Conservation (phyloP, 1,284 basidiomycete species). For the Tilletiopsis washingtonensis region DNA sequence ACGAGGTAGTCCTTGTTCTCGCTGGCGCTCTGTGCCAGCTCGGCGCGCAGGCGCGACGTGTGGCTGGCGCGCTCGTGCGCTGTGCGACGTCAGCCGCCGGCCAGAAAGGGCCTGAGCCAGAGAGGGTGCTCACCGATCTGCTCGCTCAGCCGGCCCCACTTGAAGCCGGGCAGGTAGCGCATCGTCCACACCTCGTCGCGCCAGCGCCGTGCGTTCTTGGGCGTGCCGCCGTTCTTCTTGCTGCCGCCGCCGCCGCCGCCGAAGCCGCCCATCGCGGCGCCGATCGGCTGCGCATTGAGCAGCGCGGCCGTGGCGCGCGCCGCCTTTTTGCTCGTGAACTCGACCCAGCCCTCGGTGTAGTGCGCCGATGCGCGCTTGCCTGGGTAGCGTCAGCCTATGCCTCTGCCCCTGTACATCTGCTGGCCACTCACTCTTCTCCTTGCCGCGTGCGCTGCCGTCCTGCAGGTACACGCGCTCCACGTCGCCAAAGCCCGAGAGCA, state of each 20-base stretch:
- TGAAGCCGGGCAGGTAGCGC: constrained; percentile 96
- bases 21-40: constrained; percentile 77
- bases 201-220: constrained; percentile 53
- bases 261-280: constrained; percentile 19
- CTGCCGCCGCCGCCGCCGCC: constrained; percentile 19
- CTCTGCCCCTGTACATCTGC: constrained; percentile 44
- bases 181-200: constrained; percentile 98
- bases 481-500: constrained; percentile 43
- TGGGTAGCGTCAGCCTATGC: neutral
- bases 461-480: constrained; percentile 43
- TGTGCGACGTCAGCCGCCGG: constrained; percentile 50
- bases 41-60: constrained; percentile 75
- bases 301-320: constrained; percentile 85
- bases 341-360: constrained; percentile 96
- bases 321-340: constrained; percentile 86
- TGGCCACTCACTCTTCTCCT: constrained; percentile 50
- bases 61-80: constrained; percentile 89
- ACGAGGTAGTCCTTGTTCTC: constrained; percentile 90
- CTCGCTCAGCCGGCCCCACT: constrained; percentile 97
- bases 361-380: constrained; percentile 67
- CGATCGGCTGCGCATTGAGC: constrained; percentile 92
- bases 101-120: too few relatives aligned
- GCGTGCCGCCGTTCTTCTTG: constrained; percentile 23
- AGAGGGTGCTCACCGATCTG: constrained; percentile 95
- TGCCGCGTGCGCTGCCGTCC: constrained; percentile 15